Evolutionary conservation across 1,284 basidiomycete species (phyloP).

Genomic region (Leccinum pachyderme): DNA sequence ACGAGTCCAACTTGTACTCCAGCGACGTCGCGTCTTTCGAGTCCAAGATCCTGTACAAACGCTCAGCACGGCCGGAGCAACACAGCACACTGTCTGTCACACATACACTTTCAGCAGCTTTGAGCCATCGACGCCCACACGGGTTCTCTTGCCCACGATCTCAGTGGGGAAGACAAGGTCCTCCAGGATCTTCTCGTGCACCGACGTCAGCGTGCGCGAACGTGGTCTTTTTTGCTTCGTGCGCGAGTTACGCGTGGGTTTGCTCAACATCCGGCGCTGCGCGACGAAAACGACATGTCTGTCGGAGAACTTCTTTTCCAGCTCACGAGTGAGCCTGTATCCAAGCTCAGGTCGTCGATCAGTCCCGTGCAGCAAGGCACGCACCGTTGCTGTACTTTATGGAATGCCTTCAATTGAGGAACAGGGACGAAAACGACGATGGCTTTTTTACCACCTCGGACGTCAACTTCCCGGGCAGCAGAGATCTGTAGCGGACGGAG

Average conservation of each 20-base stretch:
- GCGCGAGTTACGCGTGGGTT: slow-evolving; percentile 91
- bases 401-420: slow-evolving; percentile 98
- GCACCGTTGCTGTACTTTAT: slow-evolving; percentile 96
- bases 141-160: slow-evolving; percentile 98
- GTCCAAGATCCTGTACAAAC: slow-evolving; percentile 81
- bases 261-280: slow-evolving; percentile 97
- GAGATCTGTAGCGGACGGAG: slow-evolving; percentile 96
- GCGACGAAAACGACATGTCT: slow-evolving; percentile 98
- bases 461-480: slow-evolving; percentile 97
- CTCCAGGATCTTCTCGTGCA: slow-evolving; percentile 98
- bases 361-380: slow-evolving; percentile 30
- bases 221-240: slow-evolving; percentile 96
- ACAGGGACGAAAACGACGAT: slow-evolving; percentile 99
- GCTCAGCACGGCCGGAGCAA: slow-evolving; percentile 19
- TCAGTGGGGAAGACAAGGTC: slow-evolving; percentile 99
- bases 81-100: slow-evolving; percentile 1
- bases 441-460: slow-evolving; percentile 99
- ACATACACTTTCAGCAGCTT: slow-evolving; percentile 95
- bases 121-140: slow-evolving; percentile 86
- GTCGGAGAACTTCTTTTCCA: slow-evolving; percentile 99
- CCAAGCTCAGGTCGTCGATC: slow-evolving; percentile 7
- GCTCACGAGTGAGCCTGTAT: slow-evolving; percentile 90
- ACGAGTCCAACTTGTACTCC: slow-evolving; percentile 99
- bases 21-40: slow-evolving; percentile 97
- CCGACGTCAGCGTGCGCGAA: slow-evolving; percentile 94